Conservation (phyloP, 2,329 filamentous ascomycete genomes). For the Fusarium sublunatum region DNA sequence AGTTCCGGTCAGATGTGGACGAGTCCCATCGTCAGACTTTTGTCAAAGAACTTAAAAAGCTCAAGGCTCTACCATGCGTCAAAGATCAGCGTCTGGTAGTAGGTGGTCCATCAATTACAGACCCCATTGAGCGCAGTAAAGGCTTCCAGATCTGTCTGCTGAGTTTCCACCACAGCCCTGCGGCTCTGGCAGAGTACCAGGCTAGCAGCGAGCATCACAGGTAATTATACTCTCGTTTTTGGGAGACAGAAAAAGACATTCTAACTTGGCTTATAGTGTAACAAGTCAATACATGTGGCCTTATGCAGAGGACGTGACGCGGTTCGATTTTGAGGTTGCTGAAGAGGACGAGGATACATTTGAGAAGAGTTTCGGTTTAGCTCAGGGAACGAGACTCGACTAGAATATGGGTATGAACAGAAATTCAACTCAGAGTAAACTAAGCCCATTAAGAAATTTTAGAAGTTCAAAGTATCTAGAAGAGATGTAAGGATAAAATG, state of each 20-base stretch:
- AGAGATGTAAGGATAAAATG: no score
- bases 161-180: constrained; percentile 60
- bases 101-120: constrained; percentile 64
- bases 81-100: constrained; percentile 61
- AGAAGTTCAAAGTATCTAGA: no score
- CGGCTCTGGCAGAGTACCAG: constrained; percentile 63
- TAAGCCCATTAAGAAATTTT: no score
- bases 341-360: constrained; percentile 51
- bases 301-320: constrained; percentile 62
- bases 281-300: constrained; percentile 63
- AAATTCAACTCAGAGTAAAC: no score
- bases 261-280: constrained; percentile 53
- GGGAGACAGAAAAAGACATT: accelerated
- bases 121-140: constrained; percentile 63
- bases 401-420: not conserved
- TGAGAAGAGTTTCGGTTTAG: constrained; percentile 26
- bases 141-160: constrained; percentile 63
- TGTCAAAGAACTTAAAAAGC: constrained; percentile 58
- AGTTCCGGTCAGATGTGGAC: constrained; percentile 57
- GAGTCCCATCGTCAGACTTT: constrained; percentile 58
- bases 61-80: constrained; percentile 62
- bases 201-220: constrained; percentile 63
- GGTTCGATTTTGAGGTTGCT: constrained; percentile 66
- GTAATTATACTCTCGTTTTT: constrained; percentile 43
- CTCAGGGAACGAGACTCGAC: not conserved